Base-by-base conservation (phyloP, 2,329 filamentous ascomycete genomes). In the Fusarium torulosum region DNA sequence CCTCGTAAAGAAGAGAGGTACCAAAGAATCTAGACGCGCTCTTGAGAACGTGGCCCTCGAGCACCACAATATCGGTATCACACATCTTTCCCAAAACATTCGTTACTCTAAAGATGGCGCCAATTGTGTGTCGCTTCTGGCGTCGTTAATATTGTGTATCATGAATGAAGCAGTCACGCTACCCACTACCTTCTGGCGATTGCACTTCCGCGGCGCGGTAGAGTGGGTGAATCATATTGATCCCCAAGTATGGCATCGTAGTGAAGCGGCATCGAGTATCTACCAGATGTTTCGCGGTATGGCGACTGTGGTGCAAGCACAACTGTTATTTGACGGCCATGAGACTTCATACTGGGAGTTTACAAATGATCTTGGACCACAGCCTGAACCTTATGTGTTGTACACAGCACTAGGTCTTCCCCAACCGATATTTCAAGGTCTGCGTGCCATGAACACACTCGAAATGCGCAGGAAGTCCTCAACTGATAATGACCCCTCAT, bases 201-300 rank as follows among this genome's bases (percentile, higher is more conserved):
- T 72, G 14, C 71, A 73, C 53, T 69, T 73, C 14, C 67, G 71
- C 0, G 71, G 71, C 1, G 69, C 71, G 0, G 69, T 73, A 2
- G 71, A 73, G 21, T 73, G 71, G 71, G 71, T 73, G 7, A 73
- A 73, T 17, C 71, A 73, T 19, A 73, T 73, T 2, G 67, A 72
- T 17, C 69, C 71, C 0, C 71, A 73, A 6, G 60, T 73, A 4
- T 73, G 71, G 71, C 58, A 72, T 17, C 56, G 61, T 13, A 69
- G 46, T 4, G 71, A 72, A 15, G 59, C 67, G 9, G 71, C 71
- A 2, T 71, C 69, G 1, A 50, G 63, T 3, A 58, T 73, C 1
- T 73, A 73, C 6, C 71, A 73, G 40, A 73, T 73, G 71, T 73
- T 73, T 17, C 57, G 59, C 6, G 71, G 71, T 9, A 71, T 73